phyloP scores from a whole-genome alignment of 1,139 yeast genomes.

The Yamadazyma aaseri region DNA sequence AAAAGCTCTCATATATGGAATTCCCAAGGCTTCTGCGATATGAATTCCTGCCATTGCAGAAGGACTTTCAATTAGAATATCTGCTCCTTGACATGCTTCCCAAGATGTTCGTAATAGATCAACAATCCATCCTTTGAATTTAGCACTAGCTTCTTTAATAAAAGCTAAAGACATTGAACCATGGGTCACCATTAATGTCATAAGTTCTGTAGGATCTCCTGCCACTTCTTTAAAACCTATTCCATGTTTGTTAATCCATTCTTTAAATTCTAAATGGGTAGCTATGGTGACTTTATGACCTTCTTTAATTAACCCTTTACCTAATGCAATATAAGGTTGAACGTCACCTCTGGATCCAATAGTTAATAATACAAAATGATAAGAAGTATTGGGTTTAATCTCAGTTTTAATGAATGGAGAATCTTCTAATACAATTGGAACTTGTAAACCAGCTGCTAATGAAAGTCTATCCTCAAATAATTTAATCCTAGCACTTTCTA shows the following conservation, averaged over 20 bases:
- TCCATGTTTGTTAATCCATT: constrained; percentile 69
- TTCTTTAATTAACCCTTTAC: constrained; percentile 69
- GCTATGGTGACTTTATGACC: constrained; percentile 86
- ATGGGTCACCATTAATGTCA: constrained; percentile 90
- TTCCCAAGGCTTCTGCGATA: constrained; percentile 85
- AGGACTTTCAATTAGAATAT: constrained; percentile 86
- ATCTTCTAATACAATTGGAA: constrained; percentile 67
- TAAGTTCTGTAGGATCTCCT: constrained; percentile 89
- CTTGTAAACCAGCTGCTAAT: constrained; percentile 58
- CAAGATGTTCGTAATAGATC: constrained; percentile 71
- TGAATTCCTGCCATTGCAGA: constrained; percentile 96
- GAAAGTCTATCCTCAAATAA: constrained; percentile 62
- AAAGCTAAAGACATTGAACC: constrained; percentile 84
- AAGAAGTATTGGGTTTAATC: constrained; percentile 51
- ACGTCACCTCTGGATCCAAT: constrained; percentile 97
- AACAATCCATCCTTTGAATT: constrained; percentile 77
- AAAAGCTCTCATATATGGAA: constrained; percentile 91
- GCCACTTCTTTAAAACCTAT: constrained; percentile 74
- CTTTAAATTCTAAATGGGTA: constrained; percentile 77
- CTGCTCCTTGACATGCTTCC: constrained; percentile 84
- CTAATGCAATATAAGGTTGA: constrained; percentile 92
- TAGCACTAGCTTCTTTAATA: constrained; percentile 75
- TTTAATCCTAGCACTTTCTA: constrained; percentile 53
- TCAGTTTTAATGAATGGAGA: constrained; percentile 56
- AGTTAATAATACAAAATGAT: constrained; percentile 70